Conservation (phyloP, 1,139 yeast genomes). For the Hyphopichia pseudoburtonii region DNA sequence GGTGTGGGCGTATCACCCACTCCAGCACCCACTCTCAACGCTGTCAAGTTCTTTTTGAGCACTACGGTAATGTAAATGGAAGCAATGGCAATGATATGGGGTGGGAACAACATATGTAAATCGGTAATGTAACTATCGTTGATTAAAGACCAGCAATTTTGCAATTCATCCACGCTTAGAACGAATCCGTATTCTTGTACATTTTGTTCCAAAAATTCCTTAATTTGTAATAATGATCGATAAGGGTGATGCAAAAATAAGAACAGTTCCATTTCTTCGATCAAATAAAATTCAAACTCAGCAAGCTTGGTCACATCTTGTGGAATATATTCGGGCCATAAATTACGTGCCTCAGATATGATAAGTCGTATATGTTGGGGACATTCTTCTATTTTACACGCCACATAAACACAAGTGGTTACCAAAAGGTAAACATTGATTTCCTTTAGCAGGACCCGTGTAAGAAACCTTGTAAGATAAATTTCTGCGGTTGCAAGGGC, state of each 20-base stretch:
- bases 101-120: conserved; percentile 77
- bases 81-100: conserved; percentile 85
- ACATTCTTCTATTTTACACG: conserved; percentile 92
- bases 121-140: conserved; percentile 92
- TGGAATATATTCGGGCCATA: conserved; percentile 96
- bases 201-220: conserved; percentile 40
- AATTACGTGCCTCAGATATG: conserved; percentile 77
- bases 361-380: conserved; percentile 90
- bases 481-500: conserved; percentile 89
- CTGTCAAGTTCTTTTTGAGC: conserved; percentile 42
- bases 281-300: conserved; percentile 89
- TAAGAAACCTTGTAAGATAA: conserved; percentile 71
- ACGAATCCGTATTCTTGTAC: conserved; percentile 29
- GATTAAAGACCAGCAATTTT: conserved; percentile 83
- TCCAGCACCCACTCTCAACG: conserved; percentile 15
- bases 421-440: conserved; percentile 77
- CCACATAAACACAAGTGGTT: conserved; percentile 83
- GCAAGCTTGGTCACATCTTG: conserved; percentile 92
- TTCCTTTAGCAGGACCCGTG: conserved; percentile 74
- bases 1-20: too few species aligned
- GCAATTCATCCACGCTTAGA: conserved; percentile 69
- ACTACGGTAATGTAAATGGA: conserved; percentile 76
- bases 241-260: conserved; percentile 89
- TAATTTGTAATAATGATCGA: conserved; percentile 64
- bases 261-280: conserved; percentile 84